Percentiles rank a stretch among this genome's conserved stretches.
Conservation (phyloP, 192 early-diverging fungal species). For the Haplosporangium gracile region DNA sequence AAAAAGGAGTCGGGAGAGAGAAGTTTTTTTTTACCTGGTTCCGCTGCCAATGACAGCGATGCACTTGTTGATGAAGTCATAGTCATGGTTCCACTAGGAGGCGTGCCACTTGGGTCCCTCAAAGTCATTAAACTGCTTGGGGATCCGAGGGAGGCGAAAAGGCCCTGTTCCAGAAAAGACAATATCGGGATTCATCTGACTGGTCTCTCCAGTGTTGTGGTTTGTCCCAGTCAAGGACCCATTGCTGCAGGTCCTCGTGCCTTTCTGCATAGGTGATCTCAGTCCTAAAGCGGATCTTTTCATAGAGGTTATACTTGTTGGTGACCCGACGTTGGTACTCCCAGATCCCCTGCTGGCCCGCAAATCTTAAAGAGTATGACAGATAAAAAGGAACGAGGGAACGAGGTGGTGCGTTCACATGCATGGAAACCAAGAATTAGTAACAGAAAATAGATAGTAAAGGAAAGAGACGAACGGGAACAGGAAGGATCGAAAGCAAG, state of each 20-base stretch:
- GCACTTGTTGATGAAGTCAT: constrained; percentile 50
- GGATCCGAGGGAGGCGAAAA: constrained; percentile 54
- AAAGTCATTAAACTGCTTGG: constrained; percentile 58
- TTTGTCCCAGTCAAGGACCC: constrained; percentile 20
- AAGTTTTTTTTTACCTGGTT: constrained; percentile 32
- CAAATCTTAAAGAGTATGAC: not conserved
- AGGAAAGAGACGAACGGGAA: not conserved
- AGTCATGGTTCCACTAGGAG: constrained; percentile 58
- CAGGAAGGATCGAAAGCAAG: not conserved
- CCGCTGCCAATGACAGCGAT: constrained; percentile 58
- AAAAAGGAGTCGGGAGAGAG: too few relatives aligned
- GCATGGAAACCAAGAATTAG: not conserved
- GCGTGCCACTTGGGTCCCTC: constrained; percentile 60
- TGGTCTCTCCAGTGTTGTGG: not conserved
- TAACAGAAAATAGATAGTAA: not conserved
- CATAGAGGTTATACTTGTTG: constrained; percentile 35
- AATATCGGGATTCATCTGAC: not conserved
- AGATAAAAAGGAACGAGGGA: not conserved
- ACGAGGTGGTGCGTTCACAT: not conserved
- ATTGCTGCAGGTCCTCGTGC: constrained; percentile 22
- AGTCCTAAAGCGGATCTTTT: constrained; percentile 49
- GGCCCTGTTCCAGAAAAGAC: constrained; percentile 58
- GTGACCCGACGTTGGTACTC: constrained; percentile 42
- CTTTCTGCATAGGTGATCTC: constrained; percentile 31
- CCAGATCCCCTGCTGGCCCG: constrained; percentile 48